These are phyloP conservation scores for Pseudevernia furfuracea DNA, from an alignment of 495 filamentous ascomycete genomes.

Conservation along the genomic window DNA sequence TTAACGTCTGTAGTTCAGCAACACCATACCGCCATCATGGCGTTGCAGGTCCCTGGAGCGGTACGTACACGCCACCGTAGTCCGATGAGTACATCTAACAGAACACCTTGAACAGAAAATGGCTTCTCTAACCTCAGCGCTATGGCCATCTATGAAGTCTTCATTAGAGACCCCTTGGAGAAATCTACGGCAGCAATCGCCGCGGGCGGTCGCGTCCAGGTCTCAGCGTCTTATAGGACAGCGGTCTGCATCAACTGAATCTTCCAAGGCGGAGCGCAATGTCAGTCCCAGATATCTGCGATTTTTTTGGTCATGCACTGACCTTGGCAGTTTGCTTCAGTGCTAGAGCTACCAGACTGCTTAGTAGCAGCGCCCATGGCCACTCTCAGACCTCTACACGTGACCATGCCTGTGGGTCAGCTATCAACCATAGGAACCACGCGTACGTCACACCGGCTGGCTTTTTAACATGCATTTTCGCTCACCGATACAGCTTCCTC, in stretches of 20 bases:
- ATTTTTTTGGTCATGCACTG: background rate
- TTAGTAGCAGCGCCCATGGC: constrained; percentile 23
- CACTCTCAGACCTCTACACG: constrained; percentile 8
- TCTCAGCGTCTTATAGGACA: background rate
- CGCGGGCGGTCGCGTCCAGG: background rate
- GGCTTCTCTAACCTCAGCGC: constrained; percentile 35
- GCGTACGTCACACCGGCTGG: constrained; percentile 3
- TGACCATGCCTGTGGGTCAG: background rate
- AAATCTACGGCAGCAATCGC: constrained; percentile 22
- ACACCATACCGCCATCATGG: constrained; percentile 34
- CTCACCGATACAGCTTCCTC: constrained; percentile 13
- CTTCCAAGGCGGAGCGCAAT: constrained; percentile 1
- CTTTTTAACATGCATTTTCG: background rate
- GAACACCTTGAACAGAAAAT: constrained; percentile 32
- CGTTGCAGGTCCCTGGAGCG: constrained; percentile 39
- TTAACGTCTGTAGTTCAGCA: background rate
- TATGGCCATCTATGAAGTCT: constrained; percentile 41
- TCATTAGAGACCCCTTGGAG: constrained; percentile 36
- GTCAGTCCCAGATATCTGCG: constrained; percentile 5
- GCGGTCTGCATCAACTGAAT: constrained; percentile 10
- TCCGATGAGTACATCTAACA: constrained; percentile 3
- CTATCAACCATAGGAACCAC: background rate
- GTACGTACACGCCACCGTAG: constrained; percentile 33
- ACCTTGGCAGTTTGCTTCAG: constrained; percentile 5
- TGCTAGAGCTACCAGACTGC: constrained; percentile 24